Percentiles rank a stretch among this genome's conserved stretches.
Conservation (phyloP, 2,329 filamentous ascomycete genomes). For the Tothia fuscella region DNA sequence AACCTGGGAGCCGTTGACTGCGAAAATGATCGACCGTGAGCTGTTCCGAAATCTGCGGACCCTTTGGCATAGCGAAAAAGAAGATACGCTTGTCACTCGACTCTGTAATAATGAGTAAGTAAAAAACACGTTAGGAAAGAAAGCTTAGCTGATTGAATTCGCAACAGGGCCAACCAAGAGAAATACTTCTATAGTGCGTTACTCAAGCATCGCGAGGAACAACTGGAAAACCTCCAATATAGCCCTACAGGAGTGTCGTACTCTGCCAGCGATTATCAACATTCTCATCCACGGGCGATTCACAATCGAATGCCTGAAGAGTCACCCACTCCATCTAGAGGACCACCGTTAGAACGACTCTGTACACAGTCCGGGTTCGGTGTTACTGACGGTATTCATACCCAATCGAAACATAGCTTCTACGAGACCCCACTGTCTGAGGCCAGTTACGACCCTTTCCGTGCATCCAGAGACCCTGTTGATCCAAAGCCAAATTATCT, state of each 20-base stretch:
- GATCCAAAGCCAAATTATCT: conserved; percentile 45
- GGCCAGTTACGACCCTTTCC: conserved; percentile 74
- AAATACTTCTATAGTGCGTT: conserved; percentile 88
- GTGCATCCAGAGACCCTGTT: conserved; percentile 50
- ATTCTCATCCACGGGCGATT: conserved; percentile 36
- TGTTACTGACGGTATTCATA: conserved; percentile 42
- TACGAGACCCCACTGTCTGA: conserved; percentile 38
- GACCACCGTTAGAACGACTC: conserved; percentile 21
- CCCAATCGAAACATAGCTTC: conserved; percentile 36
- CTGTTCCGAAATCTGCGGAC: conserved; percentile 77
- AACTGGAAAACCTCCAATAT: conserved; percentile 73
- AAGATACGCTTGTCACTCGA: conserved; percentile 57
- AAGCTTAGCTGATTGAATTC: not conserved
- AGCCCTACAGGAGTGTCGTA: conserved; percentile 56
- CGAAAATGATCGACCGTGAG: conserved; percentile 64
- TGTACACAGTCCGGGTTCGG: conserved; percentile 42
- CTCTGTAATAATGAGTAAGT: conserved; percentile 40
- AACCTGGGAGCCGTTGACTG: conserved; percentile 49
- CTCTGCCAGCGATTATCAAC: conserved; percentile 85
- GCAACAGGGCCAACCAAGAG: conserved; percentile 64
- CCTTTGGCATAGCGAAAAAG: conserved; percentile 77
- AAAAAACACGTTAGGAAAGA: not conserved
- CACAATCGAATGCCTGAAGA: conserved; percentile 19
- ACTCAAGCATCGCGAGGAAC: conserved; percentile 67
- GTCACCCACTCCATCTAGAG: conserved; percentile 25